These are phyloP conservation scores for Vigna hirtella DNA, from an alignment of 306 rosid species.

Conservation along the genomic window DNA sequence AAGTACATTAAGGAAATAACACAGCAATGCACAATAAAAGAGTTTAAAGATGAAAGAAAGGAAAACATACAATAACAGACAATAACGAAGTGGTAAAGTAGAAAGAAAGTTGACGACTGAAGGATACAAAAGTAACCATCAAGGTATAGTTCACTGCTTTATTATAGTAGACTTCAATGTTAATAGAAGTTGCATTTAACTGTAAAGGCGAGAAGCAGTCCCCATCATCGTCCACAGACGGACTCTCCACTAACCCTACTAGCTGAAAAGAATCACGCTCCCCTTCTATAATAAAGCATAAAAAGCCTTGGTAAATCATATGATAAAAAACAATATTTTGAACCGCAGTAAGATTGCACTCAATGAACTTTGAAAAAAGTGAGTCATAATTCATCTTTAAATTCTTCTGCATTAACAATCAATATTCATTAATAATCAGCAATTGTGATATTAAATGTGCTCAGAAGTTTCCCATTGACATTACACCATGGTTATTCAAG, in stretches of 20 bases:
- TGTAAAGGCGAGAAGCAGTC: constrained; percentile 90
- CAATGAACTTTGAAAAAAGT: neutral
- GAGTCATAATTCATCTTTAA: neutral
- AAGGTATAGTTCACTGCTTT: constrained; percentile 98
- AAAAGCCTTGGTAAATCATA: constrained; percentile 37
- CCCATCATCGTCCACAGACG: constrained; percentile 83
- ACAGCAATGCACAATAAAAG: constrained; percentile 34
- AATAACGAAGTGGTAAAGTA: constrained; percentile 32
- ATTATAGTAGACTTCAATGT: constrained; percentile 90
- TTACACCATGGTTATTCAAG: constrained; percentile 7
- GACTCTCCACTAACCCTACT: constrained; percentile 96
- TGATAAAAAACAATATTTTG: constrained; percentile 25
- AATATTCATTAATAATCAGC: constrained; percentile 10
- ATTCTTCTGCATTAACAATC: neutral
- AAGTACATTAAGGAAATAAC: constrained; percentile 62
- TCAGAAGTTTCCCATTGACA: neutral
- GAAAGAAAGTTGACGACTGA: constrained; percentile 30
- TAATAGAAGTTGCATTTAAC: constrained; percentile 89
- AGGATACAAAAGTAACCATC: constrained; percentile 99
- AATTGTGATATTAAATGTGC: constrained; percentile 6
- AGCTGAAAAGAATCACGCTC: constrained; percentile 79
- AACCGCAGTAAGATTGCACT: constrained; percentile 22
- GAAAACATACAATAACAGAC: constrained; percentile 47
- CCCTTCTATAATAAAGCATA: constrained; percentile 62
- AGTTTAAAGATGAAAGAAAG: constrained; percentile 42